A percentile compares a stretch with the other conserved stretches of the same genome.
Conservation (phyloP, 768 basidiomycete genomes). For the Boletus pseudopeckii region DNA sequence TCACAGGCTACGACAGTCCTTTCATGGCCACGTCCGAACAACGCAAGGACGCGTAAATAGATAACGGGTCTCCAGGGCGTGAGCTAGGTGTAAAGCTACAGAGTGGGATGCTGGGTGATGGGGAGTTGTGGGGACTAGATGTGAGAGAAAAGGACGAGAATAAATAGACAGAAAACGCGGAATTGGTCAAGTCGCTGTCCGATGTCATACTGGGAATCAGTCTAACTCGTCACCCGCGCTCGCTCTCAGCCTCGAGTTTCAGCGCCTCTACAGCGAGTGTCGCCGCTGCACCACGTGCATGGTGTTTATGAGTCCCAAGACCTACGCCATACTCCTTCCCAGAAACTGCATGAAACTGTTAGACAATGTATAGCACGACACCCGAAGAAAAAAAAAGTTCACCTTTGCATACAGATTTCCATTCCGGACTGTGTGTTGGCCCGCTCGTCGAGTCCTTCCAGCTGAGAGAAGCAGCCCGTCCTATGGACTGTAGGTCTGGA, state of each 20-base stretch:
- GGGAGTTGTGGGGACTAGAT: neutral
- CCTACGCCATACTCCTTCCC: slow-evolving; percentile 48
- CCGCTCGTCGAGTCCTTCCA: slow-evolving; percentile 52
- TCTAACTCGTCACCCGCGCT: slow-evolving; percentile 11
- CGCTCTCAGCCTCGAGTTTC: slow-evolving; percentile 20
- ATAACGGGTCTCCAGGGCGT: slow-evolving; percentile 8
- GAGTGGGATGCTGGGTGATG: neutral
- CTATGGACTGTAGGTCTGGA: slow-evolving; percentile 53
- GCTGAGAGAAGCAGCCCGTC: slow-evolving; percentile 43
- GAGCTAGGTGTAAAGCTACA: slow-evolving; percentile 9
- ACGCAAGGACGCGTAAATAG: slow-evolving; percentile 5
- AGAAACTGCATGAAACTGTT: slow-evolving; percentile 40
- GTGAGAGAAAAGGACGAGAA: neutral
- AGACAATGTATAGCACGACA: slow-evolving; percentile 8
- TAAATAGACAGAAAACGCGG: slow-evolving; percentile 3
- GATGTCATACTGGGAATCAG: neutral
- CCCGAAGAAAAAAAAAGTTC: slow-evolving; percentile 11
- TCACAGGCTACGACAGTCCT: slow-evolving; percentile 3
- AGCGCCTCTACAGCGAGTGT: slow-evolving; percentile 36
- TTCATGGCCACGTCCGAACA: slow-evolving; percentile 5
- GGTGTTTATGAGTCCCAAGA: slow-evolving; percentile 47
- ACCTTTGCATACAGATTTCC: slow-evolving; percentile 65
- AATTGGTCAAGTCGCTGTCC: neutral
- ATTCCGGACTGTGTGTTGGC: slow-evolving; percentile 42
- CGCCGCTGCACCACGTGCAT: slow-evolving; percentile 45